These are phyloP conservation scores for Ettlia oleoabundans DNA, from an alignment of 139 green algal species.

Conservation along the genomic window DNA sequence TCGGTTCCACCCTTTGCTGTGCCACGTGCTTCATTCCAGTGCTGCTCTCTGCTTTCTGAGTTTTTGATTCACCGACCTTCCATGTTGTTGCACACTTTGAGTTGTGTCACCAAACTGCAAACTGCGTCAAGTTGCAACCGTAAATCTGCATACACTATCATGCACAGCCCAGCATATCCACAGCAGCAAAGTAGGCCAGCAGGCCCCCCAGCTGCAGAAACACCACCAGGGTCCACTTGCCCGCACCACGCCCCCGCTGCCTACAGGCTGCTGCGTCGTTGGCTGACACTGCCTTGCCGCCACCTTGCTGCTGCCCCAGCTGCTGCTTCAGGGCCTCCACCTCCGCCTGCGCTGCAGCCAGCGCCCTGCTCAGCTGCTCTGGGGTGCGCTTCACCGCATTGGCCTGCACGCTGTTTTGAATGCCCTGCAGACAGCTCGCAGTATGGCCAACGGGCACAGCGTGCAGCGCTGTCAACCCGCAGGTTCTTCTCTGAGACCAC, in stretches of 20 bases:
- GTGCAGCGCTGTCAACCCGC: background rate
- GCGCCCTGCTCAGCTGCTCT: slow-evolving; percentile 23
- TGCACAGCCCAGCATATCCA: background rate
- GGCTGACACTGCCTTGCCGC: background rate
- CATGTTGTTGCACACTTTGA: background rate
- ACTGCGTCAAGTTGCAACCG: no score
- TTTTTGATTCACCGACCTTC: background rate
- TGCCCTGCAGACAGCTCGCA: slow-evolving; percentile 8
- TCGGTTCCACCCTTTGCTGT: background rate
- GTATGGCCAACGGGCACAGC: no score
- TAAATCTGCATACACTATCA: background rate
- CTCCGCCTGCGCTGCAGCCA: slow-evolving; percentile 23
- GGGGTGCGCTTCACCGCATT: slow-evolving; percentile 15
- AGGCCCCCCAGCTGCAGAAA: slow-evolving; percentile 31
- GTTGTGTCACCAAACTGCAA: no score
- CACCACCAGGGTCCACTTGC: slow-evolving; percentile 25
- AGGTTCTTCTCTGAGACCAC: no score
- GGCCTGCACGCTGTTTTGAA: slow-evolving; percentile 33
- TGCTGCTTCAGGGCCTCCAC: slow-evolving; percentile 3
- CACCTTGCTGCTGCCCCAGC: background rate
- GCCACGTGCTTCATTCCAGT: background rate
- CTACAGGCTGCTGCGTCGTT: background rate
- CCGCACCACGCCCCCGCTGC: background rate
- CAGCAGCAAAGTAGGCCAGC: slow-evolving; percentile 25
- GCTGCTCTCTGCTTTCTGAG: background rate